These are phyloP conservation scores for Erodium maritimum DNA, from an alignment of 345 rosid species.

Conservation along the genomic window DNA sequence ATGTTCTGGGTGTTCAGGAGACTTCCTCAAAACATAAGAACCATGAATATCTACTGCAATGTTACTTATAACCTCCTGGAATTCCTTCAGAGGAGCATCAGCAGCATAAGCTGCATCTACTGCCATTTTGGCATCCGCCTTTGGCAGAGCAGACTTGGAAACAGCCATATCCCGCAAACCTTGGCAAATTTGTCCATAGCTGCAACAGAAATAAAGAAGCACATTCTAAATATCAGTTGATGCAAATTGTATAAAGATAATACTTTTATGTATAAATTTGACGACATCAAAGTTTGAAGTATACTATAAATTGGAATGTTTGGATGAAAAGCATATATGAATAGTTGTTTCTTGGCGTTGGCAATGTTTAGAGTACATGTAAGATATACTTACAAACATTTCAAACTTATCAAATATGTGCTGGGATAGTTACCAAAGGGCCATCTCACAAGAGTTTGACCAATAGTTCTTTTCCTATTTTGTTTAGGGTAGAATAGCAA, in stretches of 20 bases:
- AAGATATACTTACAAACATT: neutral
- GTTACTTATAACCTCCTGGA: constrained; percentile 30
- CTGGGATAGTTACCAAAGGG: neutral
- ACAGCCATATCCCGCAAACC: constrained; percentile 58
- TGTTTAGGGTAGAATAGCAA: no score
- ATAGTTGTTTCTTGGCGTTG: neutral
- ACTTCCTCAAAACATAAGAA: constrained; percentile 26
- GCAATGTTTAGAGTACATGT: neutral
- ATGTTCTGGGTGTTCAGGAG: constrained; percentile 34
- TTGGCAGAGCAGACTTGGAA: constrained; percentile 46
- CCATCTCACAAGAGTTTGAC: no score
- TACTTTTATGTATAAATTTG: no score
- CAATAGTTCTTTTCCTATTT: no score
- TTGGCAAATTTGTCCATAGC: constrained; percentile 51
- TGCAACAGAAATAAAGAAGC: constrained; percentile 20
- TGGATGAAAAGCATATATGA: neutral
- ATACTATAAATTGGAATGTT: neutral
- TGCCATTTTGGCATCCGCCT: constrained; percentile 50
- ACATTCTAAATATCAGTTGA: constrained; percentile 6
- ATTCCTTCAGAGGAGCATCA: constrained; percentile 47
- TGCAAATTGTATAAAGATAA: neutral
- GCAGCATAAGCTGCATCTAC: constrained; percentile 44
- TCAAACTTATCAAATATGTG: neutral
- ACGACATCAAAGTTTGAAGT: neutral
- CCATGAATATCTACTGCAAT: constrained; percentile 29